Evolutionary conservation across 106 monocot species (phyloP), one percentile per base, ranked within the genome.

Genomic region (Xerophyta viscosa): DNA sequence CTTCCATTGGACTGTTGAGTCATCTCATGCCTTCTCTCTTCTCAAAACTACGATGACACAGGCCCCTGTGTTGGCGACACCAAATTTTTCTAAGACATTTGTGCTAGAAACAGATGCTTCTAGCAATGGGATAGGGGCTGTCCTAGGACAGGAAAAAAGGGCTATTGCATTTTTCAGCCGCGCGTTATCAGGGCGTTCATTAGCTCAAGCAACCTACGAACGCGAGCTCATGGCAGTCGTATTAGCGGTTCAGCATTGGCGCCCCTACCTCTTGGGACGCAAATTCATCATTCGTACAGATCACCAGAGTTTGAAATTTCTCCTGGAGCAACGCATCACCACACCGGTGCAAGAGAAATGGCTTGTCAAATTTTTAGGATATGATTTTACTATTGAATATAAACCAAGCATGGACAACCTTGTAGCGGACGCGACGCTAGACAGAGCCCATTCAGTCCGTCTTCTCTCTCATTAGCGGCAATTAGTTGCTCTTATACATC

Each of bases 81-180:
- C 49, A 24, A 23, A 49, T 49, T 49, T 49, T 24, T 24, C 20
- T 49, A 49, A 49, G 25, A 2, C 49, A 49, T 49, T 49, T 24
- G 19, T 24, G 19, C 24, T 49, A 1, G 49, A 49, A 13, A 49
- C 49, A 3, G 49, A 49, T 49, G 49, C 49, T 26, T 49, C 49
- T 24, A 23, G 39, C 15, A 1, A 15, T 12, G 39, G 39, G 10
- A 15, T 39, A 12, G 26, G 50, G 10, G 50, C 26, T 6, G 50
- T 50, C 21, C 25, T 50, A 10, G 26, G 0, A 3, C 50, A 50
- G 26, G 7, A 24, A 6, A 26, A 25, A 5, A 5, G 10, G 8
- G 24, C 50, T 15, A 24, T 50, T 50, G 26, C 50, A 24, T 50
- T 3, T 15, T 26, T 24, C 25, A 25, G 24, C 50, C 23, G 26